Percentiles rank a stretch among this genome's conserved stretches.
phyloP scores from a whole-genome alignment of 169 alveolate species.

The Plasmodium coatneyi region DNA sequence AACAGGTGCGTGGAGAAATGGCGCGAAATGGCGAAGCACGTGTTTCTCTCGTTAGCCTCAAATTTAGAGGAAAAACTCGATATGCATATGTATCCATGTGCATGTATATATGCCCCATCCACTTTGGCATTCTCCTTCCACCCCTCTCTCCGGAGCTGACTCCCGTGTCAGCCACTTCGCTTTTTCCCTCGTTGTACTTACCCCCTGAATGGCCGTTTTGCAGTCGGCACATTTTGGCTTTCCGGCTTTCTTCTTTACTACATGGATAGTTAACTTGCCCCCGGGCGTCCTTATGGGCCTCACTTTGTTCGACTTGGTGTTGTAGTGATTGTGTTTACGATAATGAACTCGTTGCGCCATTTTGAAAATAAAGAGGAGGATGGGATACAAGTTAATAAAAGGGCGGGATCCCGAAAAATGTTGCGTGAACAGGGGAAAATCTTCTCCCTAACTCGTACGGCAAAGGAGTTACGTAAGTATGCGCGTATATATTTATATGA shows the following conservation, averaged over 20 bases:
- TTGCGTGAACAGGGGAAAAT: background rate
- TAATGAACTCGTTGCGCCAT: slow-evolving; percentile 93
- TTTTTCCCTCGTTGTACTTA: slow-evolving; percentile 29
- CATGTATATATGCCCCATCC: background rate
- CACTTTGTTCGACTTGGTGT: slow-evolving; percentile 90
- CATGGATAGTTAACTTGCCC: slow-evolving; percentile 84
- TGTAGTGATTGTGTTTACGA: slow-evolving; percentile 88
- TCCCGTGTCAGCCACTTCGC: background rate
- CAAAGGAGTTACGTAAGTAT: background rate
- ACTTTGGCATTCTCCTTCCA: background rate
- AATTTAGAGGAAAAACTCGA: background rate
- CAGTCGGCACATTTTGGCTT: slow-evolving; percentile 90
- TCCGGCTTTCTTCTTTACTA: slow-evolving; percentile 82
- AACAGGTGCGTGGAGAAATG: background rate
- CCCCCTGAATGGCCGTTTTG: slow-evolving; percentile 82
- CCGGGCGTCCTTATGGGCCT: slow-evolving; percentile 93
- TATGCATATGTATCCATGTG: background rate
- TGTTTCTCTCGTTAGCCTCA: background rate
- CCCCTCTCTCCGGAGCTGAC: background rate
- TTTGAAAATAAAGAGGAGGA: slow-evolving; percentile 2
- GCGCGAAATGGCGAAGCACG: background rate
- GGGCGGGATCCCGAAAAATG: background rate
- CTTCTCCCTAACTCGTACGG: background rate
- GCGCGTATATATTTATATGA: background rate
- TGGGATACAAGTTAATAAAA: background rate